These are phyloP conservation scores for Skeletonema potamos DNA, from an alignment of 108 stramenopile species.

Conservation along the genomic window DNA sequence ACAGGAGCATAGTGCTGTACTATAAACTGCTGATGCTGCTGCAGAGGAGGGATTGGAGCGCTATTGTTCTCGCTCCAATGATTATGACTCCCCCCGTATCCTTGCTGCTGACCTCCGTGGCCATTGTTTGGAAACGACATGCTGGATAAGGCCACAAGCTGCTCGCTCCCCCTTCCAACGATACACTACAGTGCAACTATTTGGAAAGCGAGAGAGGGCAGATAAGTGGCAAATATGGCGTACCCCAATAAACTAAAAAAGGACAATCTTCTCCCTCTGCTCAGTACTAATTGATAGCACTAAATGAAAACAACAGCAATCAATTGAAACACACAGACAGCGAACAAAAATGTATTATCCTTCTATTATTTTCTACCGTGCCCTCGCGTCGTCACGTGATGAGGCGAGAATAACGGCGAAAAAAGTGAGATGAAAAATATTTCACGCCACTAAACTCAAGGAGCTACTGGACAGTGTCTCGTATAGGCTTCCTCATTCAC, in stretches of 20 bases:
- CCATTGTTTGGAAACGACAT: slow-evolving; percentile 1
- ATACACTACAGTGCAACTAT: neutral
- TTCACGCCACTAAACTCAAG: neutral
- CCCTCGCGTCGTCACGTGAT: neutral
- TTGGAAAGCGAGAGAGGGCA: neutral
- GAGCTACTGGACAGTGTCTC: neutral
- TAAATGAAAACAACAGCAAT: neutral
- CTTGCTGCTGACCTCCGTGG: neutral
- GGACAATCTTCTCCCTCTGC: neutral
- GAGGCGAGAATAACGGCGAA: neutral
- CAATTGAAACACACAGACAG: neutral
- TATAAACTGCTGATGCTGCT: neutral
- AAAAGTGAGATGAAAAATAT: neutral
- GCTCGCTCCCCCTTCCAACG: neutral
- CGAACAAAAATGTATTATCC: neutral
- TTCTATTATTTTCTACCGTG: neutral
- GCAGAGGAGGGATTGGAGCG: neutral
- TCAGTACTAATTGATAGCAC: neutral
- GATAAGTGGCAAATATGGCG: neutral
- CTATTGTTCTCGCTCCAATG: neutral
- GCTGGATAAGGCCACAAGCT: neutral
- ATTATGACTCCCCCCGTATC: neutral
- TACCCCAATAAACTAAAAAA: neutral
- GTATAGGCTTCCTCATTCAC: neutral
- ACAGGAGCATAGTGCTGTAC: neutral